Evolutionary conservation across 139 green algal genomes (phyloP), one percentile per base, ranked within the genome.

Genomic region (Marvania coccoides): DNA sequence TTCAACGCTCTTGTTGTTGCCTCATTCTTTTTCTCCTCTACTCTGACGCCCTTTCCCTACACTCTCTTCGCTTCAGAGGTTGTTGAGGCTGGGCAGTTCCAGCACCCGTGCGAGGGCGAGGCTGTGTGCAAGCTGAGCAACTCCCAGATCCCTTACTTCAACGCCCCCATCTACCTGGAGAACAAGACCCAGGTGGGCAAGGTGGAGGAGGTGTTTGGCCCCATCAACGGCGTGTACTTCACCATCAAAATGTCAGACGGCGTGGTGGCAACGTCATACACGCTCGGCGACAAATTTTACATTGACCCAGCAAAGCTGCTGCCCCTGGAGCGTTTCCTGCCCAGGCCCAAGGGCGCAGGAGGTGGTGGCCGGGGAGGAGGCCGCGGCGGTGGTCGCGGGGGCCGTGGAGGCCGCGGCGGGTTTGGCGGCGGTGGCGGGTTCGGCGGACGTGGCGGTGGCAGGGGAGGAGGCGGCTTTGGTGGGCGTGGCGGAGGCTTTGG

Each of bases 81-180:
- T 0, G 80, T 94, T 13, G 90, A 96, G 76, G 88, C 91, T 13
- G 93, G 95, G 14, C 48, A 48, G 0, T 99, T 97, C 69, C 39
- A 85, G 60, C 95, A 99, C 61, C 83, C 91, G 10, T 99, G 95
- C 78, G 95, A 99, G 69, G 95, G 95, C 33, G 95, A 99, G 69
- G 87, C 88, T 6, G 91, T 99, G 10, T 90, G 80, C 76, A 98
- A 97, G 74, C 76, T 99, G 15, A 96, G 87, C 9, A 95, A 96
- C 39, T 84, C 91, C 19, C 97, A 97, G 89, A 86, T 97, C 31
- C 95, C 95, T 2, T 97, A 98, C 67, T 99, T 99, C 81, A 99
- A 99, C 69, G 95, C 89, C 0, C 90, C 88, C 35, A 98, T 99
- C 34, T 99, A 85, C 65, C 70, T 98, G 56, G 89, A 99, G 68